Conservation (phyloP, 768 basidiomycete genomes). For the Calocera cornea region DNA sequence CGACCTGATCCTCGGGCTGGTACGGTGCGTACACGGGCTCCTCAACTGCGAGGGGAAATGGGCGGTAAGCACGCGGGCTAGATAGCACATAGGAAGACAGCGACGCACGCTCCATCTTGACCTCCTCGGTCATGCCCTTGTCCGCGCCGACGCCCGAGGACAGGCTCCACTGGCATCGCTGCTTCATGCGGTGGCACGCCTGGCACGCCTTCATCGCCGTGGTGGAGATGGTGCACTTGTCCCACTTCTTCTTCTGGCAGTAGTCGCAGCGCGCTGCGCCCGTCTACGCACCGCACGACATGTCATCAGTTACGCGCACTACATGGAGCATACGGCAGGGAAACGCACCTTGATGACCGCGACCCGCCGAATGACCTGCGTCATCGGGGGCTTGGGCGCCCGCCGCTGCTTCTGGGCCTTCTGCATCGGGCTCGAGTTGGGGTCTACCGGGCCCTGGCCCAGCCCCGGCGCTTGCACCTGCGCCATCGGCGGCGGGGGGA, state of each 20-base stretch:
- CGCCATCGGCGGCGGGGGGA: background rate
- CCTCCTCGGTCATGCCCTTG: slow-evolving; percentile 1
- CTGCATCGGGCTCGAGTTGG: too few species aligned
- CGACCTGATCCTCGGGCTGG: background rate
- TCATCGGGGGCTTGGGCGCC: background rate
- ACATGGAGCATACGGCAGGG: too few species aligned
- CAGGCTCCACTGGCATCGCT: slow-evolving; percentile 1
- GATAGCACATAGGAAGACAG: too few species aligned
- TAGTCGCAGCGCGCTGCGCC: slow-evolving; percentile 1
- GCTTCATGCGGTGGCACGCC: background rate
- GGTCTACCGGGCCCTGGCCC: background rate
- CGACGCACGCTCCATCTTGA: background rate
- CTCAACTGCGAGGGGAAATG: background rate
- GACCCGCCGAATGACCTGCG: background rate
- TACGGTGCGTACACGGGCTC: background rate
- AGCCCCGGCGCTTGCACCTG: background rate
- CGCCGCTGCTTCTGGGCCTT: background rate
- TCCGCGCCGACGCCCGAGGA: background rate
- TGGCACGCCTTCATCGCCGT: slow-evolving; percentile 5
- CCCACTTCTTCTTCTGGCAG: slow-evolving; percentile 4
- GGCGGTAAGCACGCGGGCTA: background rate
- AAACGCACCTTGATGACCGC: slow-evolving; percentile 3
- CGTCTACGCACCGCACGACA: background rate
- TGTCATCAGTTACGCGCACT: too few species aligned
- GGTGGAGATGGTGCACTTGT: slow-evolving; percentile 1